Base-by-base conservation (phyloP, 306 rosid species). In the Trifolium repens region DNA sequence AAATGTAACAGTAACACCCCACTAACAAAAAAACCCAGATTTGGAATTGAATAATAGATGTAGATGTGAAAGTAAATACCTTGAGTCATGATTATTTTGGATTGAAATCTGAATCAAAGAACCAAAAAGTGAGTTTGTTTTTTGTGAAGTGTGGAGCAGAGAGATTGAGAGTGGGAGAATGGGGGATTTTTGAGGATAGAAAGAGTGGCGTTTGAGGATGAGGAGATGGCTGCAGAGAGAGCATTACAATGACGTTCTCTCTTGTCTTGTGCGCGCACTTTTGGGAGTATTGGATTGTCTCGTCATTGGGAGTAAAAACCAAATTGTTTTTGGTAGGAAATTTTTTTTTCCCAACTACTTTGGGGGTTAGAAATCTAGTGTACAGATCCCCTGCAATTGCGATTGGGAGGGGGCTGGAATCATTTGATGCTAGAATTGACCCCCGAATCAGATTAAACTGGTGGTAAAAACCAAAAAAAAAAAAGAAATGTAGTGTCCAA, bases 61-160 rank as follows among this genome's bases (percentile, higher is more conserved):
- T 16, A 32, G 37, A 62, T 34, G 52, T 40, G 61, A 40, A 16
- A 81, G 83, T 14, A 43, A 75, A 60, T 65, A 85, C 88, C 96
- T 85, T 72, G 44, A 14, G 73, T 78, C 96, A 90, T 88, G 84
- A 69, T 55, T 71, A 61, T 44, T 65, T 47, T 17, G 13, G 85
- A 52, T 34, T 72, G 62, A 62, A 66, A 43, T 66, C 53, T 42
- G 71, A 66, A 66, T 5, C 6, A 35, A 37, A 63, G 24, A 16
- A 15, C 13, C 5, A 34, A 14, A 62, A 62, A 15, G 22, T 2
- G 67, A 62, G 24, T 8, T 30, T 62, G 11, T 39, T 34, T 32
- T 34, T 15, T 16, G 47, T 63, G 27, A 35, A 63, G 13, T 32
- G 67, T 61, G 39, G 30, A 27, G 30, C 24, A 1, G 32, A 27